Base-by-base conservation (phyloP, 78 protist species). In the Diacronema lutheri region DNA sequence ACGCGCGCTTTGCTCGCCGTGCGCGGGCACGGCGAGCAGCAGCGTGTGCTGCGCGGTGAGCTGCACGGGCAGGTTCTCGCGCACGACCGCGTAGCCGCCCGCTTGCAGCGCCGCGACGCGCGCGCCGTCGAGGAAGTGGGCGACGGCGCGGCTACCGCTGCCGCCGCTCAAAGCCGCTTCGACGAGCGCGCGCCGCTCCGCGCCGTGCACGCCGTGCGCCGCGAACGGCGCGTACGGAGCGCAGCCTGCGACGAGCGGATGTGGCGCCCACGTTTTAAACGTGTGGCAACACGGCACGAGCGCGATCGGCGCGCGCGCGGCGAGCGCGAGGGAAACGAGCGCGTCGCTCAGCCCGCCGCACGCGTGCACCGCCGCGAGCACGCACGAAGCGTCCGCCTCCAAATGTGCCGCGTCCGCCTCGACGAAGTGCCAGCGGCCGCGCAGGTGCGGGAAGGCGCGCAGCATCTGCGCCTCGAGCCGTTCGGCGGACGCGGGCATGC, bases 271-370 rank as follows among this genome's bases (percentile, higher is more conserved):
- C n/a, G 6, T n/a, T 55, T 69, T 69, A 31, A 69, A 1, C 76
- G 76, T 38, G 50, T 69, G 76, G 76, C 76, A 69, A 12, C 76
- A 69, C n/a, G 76, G 76, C 55, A 69, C 14, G 33, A 69, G 26
- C 14, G 50, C 50, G 76, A 69, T 12, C 6, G 76, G 50, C 40
- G 40, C 37, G 76, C 55, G 19, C 9, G 31, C 12, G n/a, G 3
- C n/a, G 5, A 69, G 2, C 1, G 76, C 76, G 35, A 19, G 21
- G 23, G 7, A 10, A 31, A 69, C 37, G 37, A 69, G 10, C 29
- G 6, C 2, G 76, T 69, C 76, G 12, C 55, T 21, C 40, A 69
- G 76, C 21, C 55, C 13, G 26, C 76, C 76, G 76, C 76, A 69
- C 12, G 76, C 76, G n/a, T 69, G 76, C 33, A 69, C 50, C 9